Conservation (phyloP, 2,329 filamentous ascomycete genomes). For the Fusarium mangiferae region DNA sequence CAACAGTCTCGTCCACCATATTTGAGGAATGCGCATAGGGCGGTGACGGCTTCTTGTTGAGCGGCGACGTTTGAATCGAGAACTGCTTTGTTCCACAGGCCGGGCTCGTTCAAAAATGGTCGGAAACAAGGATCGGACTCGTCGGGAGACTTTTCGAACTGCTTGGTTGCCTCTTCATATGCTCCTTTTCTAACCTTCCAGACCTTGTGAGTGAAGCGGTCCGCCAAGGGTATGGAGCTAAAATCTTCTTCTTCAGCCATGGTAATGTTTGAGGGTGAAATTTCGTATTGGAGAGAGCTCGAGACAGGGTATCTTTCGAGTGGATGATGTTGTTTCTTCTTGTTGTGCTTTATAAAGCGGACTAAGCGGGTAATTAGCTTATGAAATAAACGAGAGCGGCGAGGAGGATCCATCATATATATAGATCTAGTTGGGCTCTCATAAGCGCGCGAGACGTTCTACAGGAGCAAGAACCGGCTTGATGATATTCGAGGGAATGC, state of each 20-base stretch:
- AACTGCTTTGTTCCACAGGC: conserved; percentile 91
- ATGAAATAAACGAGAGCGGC: conserved; percentile 40
- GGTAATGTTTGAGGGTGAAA: conserved; percentile 36
- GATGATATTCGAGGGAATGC: neutral
- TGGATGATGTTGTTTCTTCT: conserved; percentile 23
- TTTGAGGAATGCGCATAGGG: conserved; percentile 91
- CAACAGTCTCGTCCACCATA: conserved; percentile 85
- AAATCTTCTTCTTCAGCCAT: conserved; percentile 93
- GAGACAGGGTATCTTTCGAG: conserved; percentile 39
- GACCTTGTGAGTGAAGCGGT: conserved; percentile 82
- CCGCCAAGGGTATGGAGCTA: conserved; percentile 78
- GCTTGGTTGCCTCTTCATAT: conserved; percentile 91
- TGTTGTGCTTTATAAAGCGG: conserved; percentile 36
- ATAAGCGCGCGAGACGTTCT: conserved; percentile 10
- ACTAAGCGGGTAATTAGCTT: conserved; percentile 49
- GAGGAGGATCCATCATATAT: conserved; percentile 39
- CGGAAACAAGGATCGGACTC: conserved; percentile 87
- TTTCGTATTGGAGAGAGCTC: conserved; percentile 28
- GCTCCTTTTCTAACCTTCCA: conserved; percentile 98
- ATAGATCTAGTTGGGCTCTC: conserved; percentile 16
- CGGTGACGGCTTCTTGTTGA: conserved; percentile 89
- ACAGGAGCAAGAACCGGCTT: neutral
- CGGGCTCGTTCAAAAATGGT: conserved; percentile 85
- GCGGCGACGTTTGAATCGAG: conserved; percentile 96
- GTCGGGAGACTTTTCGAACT: conserved; percentile 85